Evolutionary conservation across 371 early-diverging fungal species (phyloP).

Genomic region (Syncephalastrum monosporum): DNA sequence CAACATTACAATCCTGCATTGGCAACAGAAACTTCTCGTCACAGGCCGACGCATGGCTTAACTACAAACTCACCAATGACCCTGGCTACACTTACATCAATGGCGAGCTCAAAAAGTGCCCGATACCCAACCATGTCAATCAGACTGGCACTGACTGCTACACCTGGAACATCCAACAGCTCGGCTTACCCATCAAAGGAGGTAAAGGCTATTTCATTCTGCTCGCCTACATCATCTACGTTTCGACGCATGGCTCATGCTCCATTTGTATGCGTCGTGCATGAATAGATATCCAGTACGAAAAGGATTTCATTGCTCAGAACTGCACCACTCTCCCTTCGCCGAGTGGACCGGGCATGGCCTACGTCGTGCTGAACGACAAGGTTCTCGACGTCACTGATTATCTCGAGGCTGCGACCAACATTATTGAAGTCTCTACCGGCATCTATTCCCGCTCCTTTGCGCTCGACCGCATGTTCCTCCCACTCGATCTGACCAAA

Average conservation of each 20-base stretch:
- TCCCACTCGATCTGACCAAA: slow-evolving; percentile 39
- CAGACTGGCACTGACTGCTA: slow-evolving; percentile 42
- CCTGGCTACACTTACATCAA: slow-evolving; percentile 28
- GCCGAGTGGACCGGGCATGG: slow-evolving; percentile 23
- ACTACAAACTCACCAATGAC: slow-evolving; percentile 28
- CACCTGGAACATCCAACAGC: slow-evolving; percentile 6
- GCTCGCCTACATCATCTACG: too few relatives aligned
- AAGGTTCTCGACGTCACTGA: slow-evolving; percentile 41
- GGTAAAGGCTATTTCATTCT: not conserved
- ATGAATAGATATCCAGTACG: slow-evolving; percentile 31
- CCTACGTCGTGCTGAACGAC: slow-evolving; percentile 38
- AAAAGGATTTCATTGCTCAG: slow-evolving; percentile 29
- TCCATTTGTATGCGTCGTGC: not conserved
- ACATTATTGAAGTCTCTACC: slow-evolving; percentile 28
- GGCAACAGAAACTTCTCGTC: slow-evolving; percentile 17
- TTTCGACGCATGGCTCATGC: not conserved
- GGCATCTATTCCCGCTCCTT: slow-evolving; percentile 39
- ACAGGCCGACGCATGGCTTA: slow-evolving; percentile 38
- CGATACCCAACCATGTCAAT: slow-evolving; percentile 31
- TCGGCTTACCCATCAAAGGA: slow-evolving; percentile 8
- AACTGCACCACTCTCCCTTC: slow-evolving; percentile 27
- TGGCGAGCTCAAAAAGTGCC: slow-evolving; percentile 27
- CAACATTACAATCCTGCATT: slow-evolving; percentile 29
- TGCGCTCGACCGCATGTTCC: slow-evolving; percentile 41
- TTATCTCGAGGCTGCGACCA: slow-evolving; percentile 37